Evolutionary conservation across 2,329 filamentous ascomycete species (phyloP), one percentile per base, ranked within the genome.

Genomic region (Dothideomycetes sp.): DNA sequence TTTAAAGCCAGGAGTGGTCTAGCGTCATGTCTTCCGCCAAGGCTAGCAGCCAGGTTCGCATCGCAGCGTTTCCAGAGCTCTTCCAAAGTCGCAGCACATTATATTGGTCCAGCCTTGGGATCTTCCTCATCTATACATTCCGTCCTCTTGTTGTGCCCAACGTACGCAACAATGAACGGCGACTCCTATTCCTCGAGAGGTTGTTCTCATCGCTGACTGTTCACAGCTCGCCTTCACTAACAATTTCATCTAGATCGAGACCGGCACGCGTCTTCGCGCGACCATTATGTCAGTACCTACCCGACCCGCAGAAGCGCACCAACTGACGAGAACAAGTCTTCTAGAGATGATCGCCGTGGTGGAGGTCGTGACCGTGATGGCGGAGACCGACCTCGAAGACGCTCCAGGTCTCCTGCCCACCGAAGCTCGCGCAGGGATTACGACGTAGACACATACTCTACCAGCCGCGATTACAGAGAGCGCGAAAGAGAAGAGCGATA

Each of bases 401-500:
- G 89, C 48, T 94, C 88, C 45, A 79, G 89, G 57, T 96, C 89
- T 14, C 88, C 88, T 49, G 79, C 83, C 52, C 79, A 84, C 56
- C 73, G 75, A 54, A 69, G 77, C 49, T 74, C 80, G 42, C 70
- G 80, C 50, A 79, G 84, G 51, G 82, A 82, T 51, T 82, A 91
- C 37, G 81, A 84, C 51, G 73, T 77, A 60, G 87, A 95, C 62
- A 79, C 84, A 41, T 96, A 96, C 65, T 94, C 88, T 15, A 87
- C 84, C 4, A 94, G 87, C 63, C 82, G 89, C 51, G 88, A 81
- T 65, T 93, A 94, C 61, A 78, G 89, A 58, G 89, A 94, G 59
- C 74, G 89, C 46, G 89, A 96, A 66, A 83, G 89, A 46, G 89
- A 96, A 63, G 89, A 95, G 52, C 76, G 88, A 57, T 95, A 95